Conservation (phyloP, 139 green algal genomes). For the Tetradesmus obliquus region DNA sequence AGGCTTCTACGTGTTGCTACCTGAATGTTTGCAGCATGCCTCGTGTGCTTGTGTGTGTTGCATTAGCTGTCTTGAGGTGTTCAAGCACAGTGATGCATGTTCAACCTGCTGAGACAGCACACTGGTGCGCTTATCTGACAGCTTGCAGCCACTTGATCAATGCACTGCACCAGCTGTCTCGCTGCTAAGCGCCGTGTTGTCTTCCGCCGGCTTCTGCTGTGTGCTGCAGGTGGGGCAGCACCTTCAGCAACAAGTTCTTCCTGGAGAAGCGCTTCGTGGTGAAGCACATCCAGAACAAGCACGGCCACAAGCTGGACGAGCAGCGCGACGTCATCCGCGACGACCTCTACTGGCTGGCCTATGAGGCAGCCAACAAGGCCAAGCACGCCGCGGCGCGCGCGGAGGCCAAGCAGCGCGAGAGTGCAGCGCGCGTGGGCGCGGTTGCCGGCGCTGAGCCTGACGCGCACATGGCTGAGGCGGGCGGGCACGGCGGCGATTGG, state of each 20-base stretch:
- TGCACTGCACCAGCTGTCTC: not conserved
- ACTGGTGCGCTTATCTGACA: not conserved
- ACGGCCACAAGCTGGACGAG: slow-evolving; percentile 71
- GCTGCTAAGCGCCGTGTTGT: not conserved
- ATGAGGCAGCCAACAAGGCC: slow-evolving; percentile 62
- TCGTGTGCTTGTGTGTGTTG: not conserved
- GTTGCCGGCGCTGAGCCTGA: not conserved
- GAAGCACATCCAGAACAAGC: slow-evolving; percentile 93
- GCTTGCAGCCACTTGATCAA: not conserved
- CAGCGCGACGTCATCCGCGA: slow-evolving; percentile 63
- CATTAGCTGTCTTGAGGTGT: not conserved
- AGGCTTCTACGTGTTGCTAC: not conserved
- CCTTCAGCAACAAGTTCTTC: slow-evolving; percentile 88
- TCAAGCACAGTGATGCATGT: not conserved
- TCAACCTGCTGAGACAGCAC: not conserved
- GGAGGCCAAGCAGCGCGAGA: slow-evolving; percentile 42
- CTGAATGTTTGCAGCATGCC: not conserved
- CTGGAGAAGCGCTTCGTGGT: slow-evolving; percentile 89
- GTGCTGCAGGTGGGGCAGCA: slow-evolving; percentile 83
- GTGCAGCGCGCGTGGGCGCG: not conserved
- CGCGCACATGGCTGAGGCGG: not conserved
- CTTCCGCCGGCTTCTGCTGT: not conserved
- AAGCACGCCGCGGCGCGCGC: slow-evolving; percentile 56
- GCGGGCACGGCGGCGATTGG: not conserved
- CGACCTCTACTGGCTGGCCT: slow-evolving; percentile 79